These are phyloP conservation scores for Pseudonectria buxi DNA, from an alignment of 2,329 filamentous ascomycete genomes.

Conservation along the genomic window DNA sequence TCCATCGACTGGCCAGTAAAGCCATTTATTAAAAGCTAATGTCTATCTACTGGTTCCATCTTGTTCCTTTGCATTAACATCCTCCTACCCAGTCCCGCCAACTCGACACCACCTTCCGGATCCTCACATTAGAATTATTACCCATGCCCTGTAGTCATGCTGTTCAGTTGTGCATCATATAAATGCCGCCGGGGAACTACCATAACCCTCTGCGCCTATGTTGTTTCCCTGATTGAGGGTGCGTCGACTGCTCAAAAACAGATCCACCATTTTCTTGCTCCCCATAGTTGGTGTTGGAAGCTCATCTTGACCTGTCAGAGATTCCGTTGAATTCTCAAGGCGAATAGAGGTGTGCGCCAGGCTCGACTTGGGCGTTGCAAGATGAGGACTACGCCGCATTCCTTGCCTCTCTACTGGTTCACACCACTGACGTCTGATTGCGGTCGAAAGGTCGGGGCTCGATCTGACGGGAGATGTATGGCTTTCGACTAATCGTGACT, in stretches of 20 bases:
- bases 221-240: conserved; percentile 32
- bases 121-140: not conserved
- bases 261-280: conserved; percentile 47
- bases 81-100: too few relatives aligned
- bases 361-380: too few relatives aligned
- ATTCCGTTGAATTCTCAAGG: too few relatives aligned
- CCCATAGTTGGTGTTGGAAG: conserved; percentile 32
- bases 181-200: conserved; percentile 26
- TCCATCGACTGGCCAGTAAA: too few relatives aligned
- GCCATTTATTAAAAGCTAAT: too few relatives aligned
- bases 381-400: too few relatives aligned
- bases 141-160: not conserved
- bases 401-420: not conserved
- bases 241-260: conserved; percentile 45
- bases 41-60: too few relatives aligned
- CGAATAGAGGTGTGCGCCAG: too few relatives aligned
- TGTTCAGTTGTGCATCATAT: conserved; percentile 15
- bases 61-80: too few relatives aligned
- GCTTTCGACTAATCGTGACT: conserved; percentile 11
- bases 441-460: conserved; percentile 19
- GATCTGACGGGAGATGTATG: conserved; percentile 21
- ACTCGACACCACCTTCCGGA: conserved; percentile 1
- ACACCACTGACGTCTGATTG: conserved; percentile 14
- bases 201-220: conserved; percentile 13
- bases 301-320: conserved; percentile 1